Evolutionary conservation across 306 rosid species (phyloP).

Genomic region (Rosa multiflora): DNA sequence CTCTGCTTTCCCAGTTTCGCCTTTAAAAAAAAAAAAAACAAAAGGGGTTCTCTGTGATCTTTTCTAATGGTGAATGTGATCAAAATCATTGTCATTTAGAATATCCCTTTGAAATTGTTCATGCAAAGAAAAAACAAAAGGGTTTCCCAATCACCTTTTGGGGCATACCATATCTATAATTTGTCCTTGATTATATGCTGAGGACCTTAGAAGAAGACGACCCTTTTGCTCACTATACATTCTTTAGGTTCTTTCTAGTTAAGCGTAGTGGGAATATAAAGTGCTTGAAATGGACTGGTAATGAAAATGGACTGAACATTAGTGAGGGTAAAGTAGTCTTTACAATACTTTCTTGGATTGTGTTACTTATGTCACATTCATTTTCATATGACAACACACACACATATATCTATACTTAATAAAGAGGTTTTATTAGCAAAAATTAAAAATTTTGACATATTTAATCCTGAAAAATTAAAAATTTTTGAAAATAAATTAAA

Average conservation of each 20-base stretch:
- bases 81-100: conserved; percentile 24
- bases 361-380: conserved; percentile 3
- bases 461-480: too few species aligned
- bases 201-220: not conserved
- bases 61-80: not conserved
- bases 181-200: conserved; percentile 41
- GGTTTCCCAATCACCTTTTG: conserved; percentile 25
- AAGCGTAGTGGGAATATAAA: conserved; percentile 35
- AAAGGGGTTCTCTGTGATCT: not conserved
- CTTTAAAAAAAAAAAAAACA: not conserved
- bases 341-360: not conserved
- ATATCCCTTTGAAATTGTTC: conserved; percentile 36
- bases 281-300: conserved; percentile 8
- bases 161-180: conserved; percentile 20
- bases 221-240: conserved; percentile 30
- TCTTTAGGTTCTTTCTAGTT: conserved; percentile 35
- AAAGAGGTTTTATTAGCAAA: too few species aligned
- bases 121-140: conserved; percentile 16
- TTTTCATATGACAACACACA: conserved; percentile 10
- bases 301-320: conserved; percentile 5
- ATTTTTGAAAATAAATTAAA: too few species aligned
- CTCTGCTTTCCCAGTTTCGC: conserved; percentile 7
- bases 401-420: too few species aligned
- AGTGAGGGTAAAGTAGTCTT: not conserved
- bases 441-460: too few species aligned